phyloP scores from a whole-genome alignment of 129 eudicot genomes.

The Logfia minima region DNA sequence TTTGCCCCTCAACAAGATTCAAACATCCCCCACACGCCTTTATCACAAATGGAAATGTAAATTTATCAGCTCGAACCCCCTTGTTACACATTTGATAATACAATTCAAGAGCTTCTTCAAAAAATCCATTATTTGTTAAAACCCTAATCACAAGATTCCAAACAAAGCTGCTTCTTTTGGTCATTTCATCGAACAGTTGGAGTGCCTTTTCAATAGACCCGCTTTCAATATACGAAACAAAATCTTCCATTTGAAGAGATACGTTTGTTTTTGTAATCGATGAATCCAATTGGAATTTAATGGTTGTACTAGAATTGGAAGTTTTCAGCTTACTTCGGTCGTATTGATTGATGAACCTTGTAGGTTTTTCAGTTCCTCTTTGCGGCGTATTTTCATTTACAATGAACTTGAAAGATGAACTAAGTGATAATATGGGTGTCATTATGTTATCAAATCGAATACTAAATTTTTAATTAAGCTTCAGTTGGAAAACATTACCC shows the following conservation, averaged over 20 bases:
- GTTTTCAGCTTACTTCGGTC: constrained; percentile 19
- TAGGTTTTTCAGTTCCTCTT: constrained; percentile 20
- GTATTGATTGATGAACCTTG: constrained; percentile 23
- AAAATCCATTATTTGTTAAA: constrained; percentile 46
- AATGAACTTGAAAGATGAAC: constrained; percentile 25
- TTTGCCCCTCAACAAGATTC: constrained; percentile 38
- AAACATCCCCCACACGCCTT: constrained; percentile 55
- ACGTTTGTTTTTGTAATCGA: background rate
- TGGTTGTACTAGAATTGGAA: background rate
- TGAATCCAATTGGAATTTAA: constrained; percentile 3
- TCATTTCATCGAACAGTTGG: constrained; percentile 66
- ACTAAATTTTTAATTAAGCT: constrained; percentile 4
- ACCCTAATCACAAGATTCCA: constrained; percentile 71
- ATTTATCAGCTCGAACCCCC: constrained; percentile 52
- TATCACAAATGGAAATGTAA: constrained; percentile 66
- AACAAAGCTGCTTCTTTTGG: constrained; percentile 41
- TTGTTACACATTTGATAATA: constrained; percentile 45
- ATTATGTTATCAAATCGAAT: background rate
- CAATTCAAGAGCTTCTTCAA: constrained; percentile 40
- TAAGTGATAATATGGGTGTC: constrained; percentile 18
- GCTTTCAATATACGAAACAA: constrained; percentile 24
- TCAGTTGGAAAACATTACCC: background rate
- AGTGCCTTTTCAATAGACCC: constrained; percentile 64
- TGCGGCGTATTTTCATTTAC: constrained; percentile 6
- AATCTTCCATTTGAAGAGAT: constrained; percentile 23